A percentile compares a stretch with the other conserved stretches of the same genome.
Conservation (phyloP, 208 protist genomes). For the Perkinsela sp. region DNA sequence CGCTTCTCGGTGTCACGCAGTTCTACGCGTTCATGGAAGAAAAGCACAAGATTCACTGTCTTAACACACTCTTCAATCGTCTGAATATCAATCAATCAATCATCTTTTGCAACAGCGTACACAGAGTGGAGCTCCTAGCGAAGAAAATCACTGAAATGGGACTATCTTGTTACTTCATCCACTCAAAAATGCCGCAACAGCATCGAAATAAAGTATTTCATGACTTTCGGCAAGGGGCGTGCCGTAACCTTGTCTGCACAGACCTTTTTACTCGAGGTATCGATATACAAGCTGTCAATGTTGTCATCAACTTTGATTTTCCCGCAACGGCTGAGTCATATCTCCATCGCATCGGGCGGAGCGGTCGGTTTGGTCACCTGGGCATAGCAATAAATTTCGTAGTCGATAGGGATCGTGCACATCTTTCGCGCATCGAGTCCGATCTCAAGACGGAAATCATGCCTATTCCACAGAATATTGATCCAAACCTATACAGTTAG, state of each 20-base stretch:
- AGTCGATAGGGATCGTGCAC: constrained; percentile 80
- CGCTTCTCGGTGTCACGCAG: constrained; percentile 91
- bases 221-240: constrained; percentile 87
- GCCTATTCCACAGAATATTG: constrained; percentile 83
- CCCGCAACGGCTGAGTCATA: constrained; percentile 90
- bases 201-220: constrained; percentile 95
- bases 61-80: constrained; percentile 94
- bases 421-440: constrained; percentile 87
- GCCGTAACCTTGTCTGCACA: constrained; percentile 92
- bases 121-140: constrained; percentile 91
- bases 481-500: constrained; percentile 64
- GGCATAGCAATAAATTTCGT: constrained; percentile 97
- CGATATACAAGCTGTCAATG: constrained; percentile 95
- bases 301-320: constrained; percentile 99
- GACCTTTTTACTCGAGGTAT: constrained; percentile 98
- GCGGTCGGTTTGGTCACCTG: constrained; percentile 85
- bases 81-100: constrained; percentile 98
- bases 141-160: constrained; percentile 97
- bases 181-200: constrained; percentile 91
- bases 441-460: constrained; percentile 96
- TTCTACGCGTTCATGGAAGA: constrained; percentile 98
- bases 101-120: constrained; percentile 97
- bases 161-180: constrained; percentile 96
- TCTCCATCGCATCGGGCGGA: constrained; percentile 83
- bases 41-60: constrained; percentile 93